These are phyloP conservation scores for Nakazawaea molendinolei DNA, from an alignment of 805 yeast genomes.

Conservation along the genomic window DNA sequence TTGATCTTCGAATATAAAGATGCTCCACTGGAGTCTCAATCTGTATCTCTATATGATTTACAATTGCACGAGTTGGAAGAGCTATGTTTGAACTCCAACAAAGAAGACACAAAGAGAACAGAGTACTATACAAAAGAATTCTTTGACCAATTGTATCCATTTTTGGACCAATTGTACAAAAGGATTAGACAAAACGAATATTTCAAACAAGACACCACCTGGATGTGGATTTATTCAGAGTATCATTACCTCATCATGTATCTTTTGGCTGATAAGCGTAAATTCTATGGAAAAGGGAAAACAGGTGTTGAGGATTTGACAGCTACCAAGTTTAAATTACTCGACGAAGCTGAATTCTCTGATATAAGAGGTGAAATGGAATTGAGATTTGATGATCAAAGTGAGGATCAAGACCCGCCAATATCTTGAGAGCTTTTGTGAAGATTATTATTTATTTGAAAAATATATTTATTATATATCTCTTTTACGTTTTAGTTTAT, in stretches of 20 bases:
- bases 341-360: not conserved
- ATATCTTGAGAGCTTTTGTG: not conserved
- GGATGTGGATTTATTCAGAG: constrained; percentile 8
- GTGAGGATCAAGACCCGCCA: not conserved
- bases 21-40: not conserved
- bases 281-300: not conserved
- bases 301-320: not conserved
- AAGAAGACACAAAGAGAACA: no score
- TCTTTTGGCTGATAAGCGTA: constrained; percentile 1
- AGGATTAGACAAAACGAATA: not conserved
- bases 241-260: constrained; percentile 3
- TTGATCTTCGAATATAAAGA: not conserved
- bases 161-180: not conserved
- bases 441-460: no score
- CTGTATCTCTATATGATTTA: not conserved
- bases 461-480: no score
- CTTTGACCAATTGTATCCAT: not conserved
- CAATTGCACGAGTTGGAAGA: constrained; percentile 6
- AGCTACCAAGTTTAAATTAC: not conserved
- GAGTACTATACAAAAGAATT: not conserved
- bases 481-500: no score
- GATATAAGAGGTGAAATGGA: not conserved
- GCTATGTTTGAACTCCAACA: constrained; percentile 1
- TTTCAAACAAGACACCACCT: constrained; percentile 1
- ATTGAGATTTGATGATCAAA: not conserved